Percentiles rank a stretch among this genome's conserved stretches.
Conservation (phyloP, 768 basidiomycete genomes). For the Suillus lakei region DNA sequence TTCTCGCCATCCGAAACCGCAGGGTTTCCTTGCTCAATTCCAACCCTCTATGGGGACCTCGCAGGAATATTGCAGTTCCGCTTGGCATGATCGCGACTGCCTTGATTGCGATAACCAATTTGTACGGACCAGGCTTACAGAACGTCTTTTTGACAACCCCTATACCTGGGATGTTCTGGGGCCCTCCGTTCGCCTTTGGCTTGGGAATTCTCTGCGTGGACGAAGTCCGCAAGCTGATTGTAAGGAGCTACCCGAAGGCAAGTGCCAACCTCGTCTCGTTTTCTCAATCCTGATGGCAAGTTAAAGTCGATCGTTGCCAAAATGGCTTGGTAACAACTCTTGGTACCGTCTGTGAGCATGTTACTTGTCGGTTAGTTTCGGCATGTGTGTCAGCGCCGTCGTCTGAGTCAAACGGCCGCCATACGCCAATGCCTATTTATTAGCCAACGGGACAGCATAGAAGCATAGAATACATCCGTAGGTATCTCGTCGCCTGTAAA, state of each 20-base stretch:
- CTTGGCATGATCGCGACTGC: conserved; percentile 45
- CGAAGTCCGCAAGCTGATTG: conserved; percentile 49
- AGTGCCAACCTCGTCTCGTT: not conserved
- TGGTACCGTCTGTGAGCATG: not conserved
- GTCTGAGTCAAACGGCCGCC: not conserved
- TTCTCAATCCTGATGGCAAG: conserved; percentile 15
- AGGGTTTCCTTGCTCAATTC: conserved; percentile 48
- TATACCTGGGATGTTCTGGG: conserved; percentile 54
- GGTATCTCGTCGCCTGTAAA: not conserved
- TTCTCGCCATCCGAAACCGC: conserved; percentile 49
- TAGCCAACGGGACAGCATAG: too few relatives aligned
- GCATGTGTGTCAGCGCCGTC: not conserved
- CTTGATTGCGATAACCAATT: conserved; percentile 47
- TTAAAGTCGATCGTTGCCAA: conserved; percentile 41
- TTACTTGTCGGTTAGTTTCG: not conserved
- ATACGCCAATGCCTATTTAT: not conserved
- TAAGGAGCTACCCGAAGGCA: conserved; percentile 48
- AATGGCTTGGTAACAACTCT: conserved; percentile 40
- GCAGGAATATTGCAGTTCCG: conserved; percentile 45
- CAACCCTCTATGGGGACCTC: conserved; percentile 52
- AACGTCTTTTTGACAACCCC: conserved; percentile 46
- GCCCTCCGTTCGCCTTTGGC: conserved; percentile 50
- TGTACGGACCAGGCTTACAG: conserved; percentile 51
- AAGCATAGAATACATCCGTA: too few relatives aligned
- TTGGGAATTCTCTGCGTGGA: conserved; percentile 46